Conservation (phyloP, 2,329 filamentous ascomycete species). For the Teratosphaeria nubilosa region DNA sequence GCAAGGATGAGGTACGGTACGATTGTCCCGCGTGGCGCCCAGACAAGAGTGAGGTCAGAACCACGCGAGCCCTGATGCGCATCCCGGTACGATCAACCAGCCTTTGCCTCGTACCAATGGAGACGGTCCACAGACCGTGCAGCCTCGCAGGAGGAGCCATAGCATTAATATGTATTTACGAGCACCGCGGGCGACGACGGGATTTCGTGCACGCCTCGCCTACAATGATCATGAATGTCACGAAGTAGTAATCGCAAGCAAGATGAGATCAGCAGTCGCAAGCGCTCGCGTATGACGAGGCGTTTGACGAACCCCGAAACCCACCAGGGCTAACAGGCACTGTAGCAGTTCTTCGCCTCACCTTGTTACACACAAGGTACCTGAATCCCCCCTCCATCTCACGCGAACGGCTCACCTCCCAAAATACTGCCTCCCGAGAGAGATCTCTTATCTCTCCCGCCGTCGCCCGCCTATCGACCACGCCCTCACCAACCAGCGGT, state of each 20-base stretch:
- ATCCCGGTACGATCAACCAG: not conserved
- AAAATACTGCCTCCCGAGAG: too few relatives aligned
- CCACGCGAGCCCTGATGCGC: not conserved
- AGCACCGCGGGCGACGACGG: not conserved
- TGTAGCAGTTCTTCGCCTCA: not conserved
- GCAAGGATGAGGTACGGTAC: not conserved
- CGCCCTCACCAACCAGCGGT: not conserved
- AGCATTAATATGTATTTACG: not conserved
- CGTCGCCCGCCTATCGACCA: not conserved
- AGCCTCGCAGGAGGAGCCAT: not conserved
- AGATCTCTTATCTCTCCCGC: not conserved
- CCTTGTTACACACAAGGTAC: not conserved
- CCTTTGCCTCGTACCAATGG: not conserved
- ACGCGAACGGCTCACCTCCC: too few relatives aligned
- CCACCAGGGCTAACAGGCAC: not conserved
- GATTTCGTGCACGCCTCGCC: not conserved
- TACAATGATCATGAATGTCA: not conserved
- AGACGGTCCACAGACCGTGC: not conserved
- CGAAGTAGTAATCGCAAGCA: not conserved
- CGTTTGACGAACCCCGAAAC: not conserved
- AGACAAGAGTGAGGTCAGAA: not conserved
- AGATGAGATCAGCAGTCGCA: not conserved
- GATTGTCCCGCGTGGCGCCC: not conserved
- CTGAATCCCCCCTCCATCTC: too few relatives aligned
- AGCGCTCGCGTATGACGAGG: not conserved